Evolutionary conservation across 345 rosid genomes (phyloP), one percentile per base, ranked within the genome.

Genomic region (Salix viminalis): DNA sequence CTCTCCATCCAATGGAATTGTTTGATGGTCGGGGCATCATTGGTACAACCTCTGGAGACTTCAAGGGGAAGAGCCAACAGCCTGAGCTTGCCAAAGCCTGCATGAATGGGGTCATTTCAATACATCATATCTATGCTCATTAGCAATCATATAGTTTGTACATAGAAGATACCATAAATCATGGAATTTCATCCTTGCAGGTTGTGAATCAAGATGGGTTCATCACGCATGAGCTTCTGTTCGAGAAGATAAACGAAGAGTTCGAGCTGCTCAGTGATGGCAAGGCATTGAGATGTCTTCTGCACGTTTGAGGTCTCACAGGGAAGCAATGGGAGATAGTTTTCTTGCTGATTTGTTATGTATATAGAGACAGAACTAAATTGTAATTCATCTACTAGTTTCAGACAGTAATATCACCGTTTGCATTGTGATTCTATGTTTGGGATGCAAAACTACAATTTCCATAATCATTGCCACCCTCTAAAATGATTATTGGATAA

Each of bases 1-100:
- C 80, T 18, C 34, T 81, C 52, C 90, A 85, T 76, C 90, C 88
- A 13, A 85, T 85, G 88, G 90, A 87, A 71, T 50, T 87, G 72
- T 87, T 87, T 58, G 79, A 65, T 18, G 90, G 80, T 6, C 42
- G 83, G 26, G 76, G 48, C 75, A 76, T 81, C 71, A 69, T 21
- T 9, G 88, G 77, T 10, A 79, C 84, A 4, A 9, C 73, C 66
- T 85, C 85, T 24, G 85, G 85, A 2, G 77, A 68, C 41, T 70
- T 79, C 75, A 81, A 72, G 77, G 87, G 85, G 23, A 86, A 80
- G 65, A 74, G 80, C 26, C 79, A 82, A 16, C 70, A 84, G n/a
- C 82, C 83, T 39, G 32, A 44, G n/a, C 81, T 87, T 8, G 85
- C 85, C 15, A 15, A 46, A 41, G 73, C 77, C 23, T 87, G 90